phyloP scores from a whole-genome alignment of 2,329 filamentous ascomycete species.

The Emmonsiellopsis sp. region DNA sequence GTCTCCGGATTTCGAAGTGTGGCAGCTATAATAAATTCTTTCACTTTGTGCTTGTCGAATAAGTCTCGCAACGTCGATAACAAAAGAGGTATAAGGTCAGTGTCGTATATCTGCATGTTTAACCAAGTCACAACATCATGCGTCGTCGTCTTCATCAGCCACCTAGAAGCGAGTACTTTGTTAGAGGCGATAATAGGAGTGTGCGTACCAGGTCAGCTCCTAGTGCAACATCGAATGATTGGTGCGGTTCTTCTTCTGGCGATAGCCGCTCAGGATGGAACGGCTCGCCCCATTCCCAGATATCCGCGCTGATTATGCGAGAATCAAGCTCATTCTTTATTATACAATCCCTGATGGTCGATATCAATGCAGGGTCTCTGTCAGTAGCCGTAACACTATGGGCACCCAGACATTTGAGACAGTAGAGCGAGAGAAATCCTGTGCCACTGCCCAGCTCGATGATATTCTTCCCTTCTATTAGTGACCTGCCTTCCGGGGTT shows the following conservation, averaged over 20 bases:
- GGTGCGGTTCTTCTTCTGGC: neutral
- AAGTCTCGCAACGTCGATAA: slow-evolving; percentile 48
- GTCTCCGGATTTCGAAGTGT: slow-evolving; percentile 55
- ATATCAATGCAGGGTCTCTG: slow-evolving; percentile 42
- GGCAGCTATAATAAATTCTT: slow-evolving; percentile 50
- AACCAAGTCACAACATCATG: slow-evolving; percentile 1
- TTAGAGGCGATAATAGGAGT: neutral
- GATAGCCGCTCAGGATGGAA: slow-evolving; percentile 12
- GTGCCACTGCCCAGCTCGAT: slow-evolving; percentile 61
- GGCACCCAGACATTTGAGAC: slow-evolving; percentile 49
- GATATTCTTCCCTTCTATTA: slow-evolving; percentile 45
- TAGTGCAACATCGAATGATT: slow-evolving; percentile 30
- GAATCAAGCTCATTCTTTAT: slow-evolving; percentile 22
- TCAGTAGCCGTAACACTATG: slow-evolving; percentile 52
- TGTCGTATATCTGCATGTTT: slow-evolving; percentile 50
- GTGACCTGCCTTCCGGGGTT: slow-evolving; percentile 32
- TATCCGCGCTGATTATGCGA: slow-evolving; percentile 20
- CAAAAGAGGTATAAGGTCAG: slow-evolving; percentile 47
- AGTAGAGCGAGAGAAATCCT: slow-evolving; percentile 56
- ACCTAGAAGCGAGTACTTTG: neutral
- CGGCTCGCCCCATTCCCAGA: slow-evolving; percentile 36
- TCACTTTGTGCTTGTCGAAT: slow-evolving; percentile 43
- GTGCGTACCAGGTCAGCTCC: slow-evolving; percentile 33
- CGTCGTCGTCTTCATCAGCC: slow-evolving; percentile 1
- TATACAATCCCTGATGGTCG: slow-evolving; percentile 30